phyloP scores from a whole-genome alignment of 2,329 filamentous ascomycete species.

The Shiraia bambusicola region DNA sequence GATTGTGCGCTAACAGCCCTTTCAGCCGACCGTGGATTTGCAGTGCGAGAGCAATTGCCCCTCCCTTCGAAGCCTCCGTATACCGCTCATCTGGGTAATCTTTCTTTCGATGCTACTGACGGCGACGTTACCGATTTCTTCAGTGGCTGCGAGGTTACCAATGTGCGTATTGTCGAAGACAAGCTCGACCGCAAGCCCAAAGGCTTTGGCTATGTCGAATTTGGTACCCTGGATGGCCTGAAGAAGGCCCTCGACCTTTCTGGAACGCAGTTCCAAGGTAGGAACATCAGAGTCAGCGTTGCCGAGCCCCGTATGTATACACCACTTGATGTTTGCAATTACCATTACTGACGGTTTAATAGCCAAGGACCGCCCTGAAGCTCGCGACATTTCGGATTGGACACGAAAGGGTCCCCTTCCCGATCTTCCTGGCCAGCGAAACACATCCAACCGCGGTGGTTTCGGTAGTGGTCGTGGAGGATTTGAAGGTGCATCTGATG shows the following conservation, averaged over 20 bases:
- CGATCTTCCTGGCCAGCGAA: conserved; percentile 64
- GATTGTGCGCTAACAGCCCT: conserved; percentile 12
- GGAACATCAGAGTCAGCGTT: conserved; percentile 89
- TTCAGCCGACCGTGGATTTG: conserved; percentile 35
- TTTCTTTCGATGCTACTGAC: conserved; percentile 89
- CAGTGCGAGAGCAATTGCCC: conserved; percentile 71
- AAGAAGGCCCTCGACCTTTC: conserved; percentile 87
- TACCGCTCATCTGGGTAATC: conserved; percentile 93
- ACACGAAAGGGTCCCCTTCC: conserved; percentile 87
- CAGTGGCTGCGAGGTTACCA: conserved; percentile 78
- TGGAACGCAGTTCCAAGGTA: conserved; percentile 79
- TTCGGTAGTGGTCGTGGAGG: conserved; percentile 45
- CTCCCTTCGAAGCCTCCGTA: conserved; percentile 91
- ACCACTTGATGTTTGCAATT: neutral
- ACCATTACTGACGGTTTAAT: conserved; percentile 22
- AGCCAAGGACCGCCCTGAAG: conserved; percentile 87
- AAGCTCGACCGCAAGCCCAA: conserved; percentile 92
- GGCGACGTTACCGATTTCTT: conserved; percentile 87
- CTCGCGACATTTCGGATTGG: conserved; percentile 86
- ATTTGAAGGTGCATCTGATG: conserved; percentile 56
- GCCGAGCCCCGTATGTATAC: conserved; percentile 90
- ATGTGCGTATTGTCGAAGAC: conserved; percentile 94
- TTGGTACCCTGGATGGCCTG: conserved; percentile 80
- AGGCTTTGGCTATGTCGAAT: conserved; percentile 98
- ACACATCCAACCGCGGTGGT: conserved; percentile 52